Base-by-base conservation (phyloP, 805 yeast species). In the Candida silvatica region DNA sequence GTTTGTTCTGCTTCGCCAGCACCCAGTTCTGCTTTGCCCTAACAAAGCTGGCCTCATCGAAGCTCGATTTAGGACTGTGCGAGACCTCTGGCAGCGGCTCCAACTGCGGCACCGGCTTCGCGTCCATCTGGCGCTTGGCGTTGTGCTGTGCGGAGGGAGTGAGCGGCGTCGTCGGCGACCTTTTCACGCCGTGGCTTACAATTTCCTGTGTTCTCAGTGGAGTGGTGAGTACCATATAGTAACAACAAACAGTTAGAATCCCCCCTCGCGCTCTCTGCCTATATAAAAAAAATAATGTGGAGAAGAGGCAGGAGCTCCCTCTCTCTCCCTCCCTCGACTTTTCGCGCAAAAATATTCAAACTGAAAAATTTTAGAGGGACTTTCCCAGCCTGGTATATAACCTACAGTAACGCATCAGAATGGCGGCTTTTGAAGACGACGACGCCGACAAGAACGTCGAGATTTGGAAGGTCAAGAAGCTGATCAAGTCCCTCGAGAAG, bases 381-480 rank as follows among this genome's bases (percentile, higher is more conserved):
- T n/a, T n/a, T n/a, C n/a, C n/a, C n/a, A n/a, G n/a, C n/a, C n/a
- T n/a, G n/a, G n/a, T n/a, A n/a, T n/a, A n/a, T n/a, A 22, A 7
- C 24, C 12, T 22, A 22, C 24, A 22, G 24, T 22, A 12, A 22
- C 24, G 7, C 24, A 22, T 12, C 12, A 22, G 27, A 33, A 33
- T 33, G 36, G 36, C 27, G 3, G 9, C 19, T n/a, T 33, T 33
- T 20, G 36, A 29, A 32, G 71, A 77, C 48, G 95, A 86, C 41
- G 96, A 87, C 47, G 92, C 94, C 35, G 98, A 92, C 59, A 87
- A 84, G 67, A 90, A 88, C 67, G 90, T 92, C 58, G 95, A 92
- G 69, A 88, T 92, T 69, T 92, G 98, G 98, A 92, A 92, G 77
- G 79, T 92, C 71, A 90, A 88, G 71, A 92, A 92, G 66, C 72